These are phyloP conservation scores for Coemansia asiatica DNA, from an alignment of 192 early-diverging fungal species.

Conservation along the genomic window DNA sequence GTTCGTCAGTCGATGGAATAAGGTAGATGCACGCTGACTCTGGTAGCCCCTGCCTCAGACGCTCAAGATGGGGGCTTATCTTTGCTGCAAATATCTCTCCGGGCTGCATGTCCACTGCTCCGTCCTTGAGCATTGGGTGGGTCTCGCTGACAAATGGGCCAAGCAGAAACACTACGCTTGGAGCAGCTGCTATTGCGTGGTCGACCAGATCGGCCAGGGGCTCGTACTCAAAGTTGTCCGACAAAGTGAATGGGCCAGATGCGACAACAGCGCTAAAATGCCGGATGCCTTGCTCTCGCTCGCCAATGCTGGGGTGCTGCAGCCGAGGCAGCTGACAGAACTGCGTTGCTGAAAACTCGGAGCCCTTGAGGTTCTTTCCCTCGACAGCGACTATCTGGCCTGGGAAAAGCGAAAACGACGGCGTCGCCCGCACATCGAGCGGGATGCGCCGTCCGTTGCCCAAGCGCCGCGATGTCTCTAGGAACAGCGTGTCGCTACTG, in stretches of 20 bases:
- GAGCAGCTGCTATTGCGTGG: slow-evolving; percentile 59
- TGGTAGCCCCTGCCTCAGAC: slow-evolving; percentile 53
- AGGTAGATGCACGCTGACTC: slow-evolving; percentile 61
- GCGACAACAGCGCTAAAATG: slow-evolving; percentile 67
- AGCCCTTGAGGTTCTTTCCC: slow-evolving; percentile 63
- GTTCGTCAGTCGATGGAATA: slow-evolving; percentile 77
- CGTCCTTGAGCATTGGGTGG: slow-evolving; percentile 61
- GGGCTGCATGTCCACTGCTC: slow-evolving; percentile 57
- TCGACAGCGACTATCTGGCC: slow-evolving; percentile 82
- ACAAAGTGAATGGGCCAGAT: slow-evolving; percentile 84
- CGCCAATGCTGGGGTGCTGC: slow-evolving; percentile 41
- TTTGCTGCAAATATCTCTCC: slow-evolving; percentile 65
- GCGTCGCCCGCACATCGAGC: slow-evolving; percentile 61
- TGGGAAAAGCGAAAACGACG: slow-evolving; percentile 79
- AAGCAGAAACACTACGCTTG: slow-evolving; percentile 80
- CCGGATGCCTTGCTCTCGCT: slow-evolving; percentile 4
- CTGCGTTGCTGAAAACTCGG: slow-evolving; percentile 57
- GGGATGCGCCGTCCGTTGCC: slow-evolving; percentile 70
- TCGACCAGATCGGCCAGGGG: slow-evolving; percentile 78
- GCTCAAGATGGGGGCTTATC: slow-evolving; percentile 60
- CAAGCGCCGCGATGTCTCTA: slow-evolving; percentile 79
- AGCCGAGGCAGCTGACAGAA: slow-evolving; percentile 62
- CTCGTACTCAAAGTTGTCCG: slow-evolving; percentile 76
- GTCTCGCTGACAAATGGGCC: slow-evolving; percentile 70
- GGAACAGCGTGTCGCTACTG: slow-evolving; percentile 57